Evolutionary conservation across 257 asterid species (phyloP), one percentile per base, ranked within the genome.

Genomic region (Phtheirospermum japonicum): DNA sequence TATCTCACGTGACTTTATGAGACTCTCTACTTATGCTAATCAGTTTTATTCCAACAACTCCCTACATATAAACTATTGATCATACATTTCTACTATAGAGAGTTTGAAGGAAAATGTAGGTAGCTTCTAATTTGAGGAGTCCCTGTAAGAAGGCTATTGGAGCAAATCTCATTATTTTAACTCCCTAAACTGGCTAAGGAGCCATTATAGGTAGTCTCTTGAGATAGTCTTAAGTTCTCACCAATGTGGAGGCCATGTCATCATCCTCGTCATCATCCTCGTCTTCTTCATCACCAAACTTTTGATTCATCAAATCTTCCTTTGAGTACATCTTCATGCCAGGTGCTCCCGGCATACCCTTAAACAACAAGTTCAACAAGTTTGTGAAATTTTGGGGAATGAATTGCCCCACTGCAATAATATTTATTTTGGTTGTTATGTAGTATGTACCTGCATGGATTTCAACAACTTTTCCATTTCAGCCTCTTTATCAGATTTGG

Each of bases 261-360:
- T 71, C 77, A 0, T 80, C 71, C 52, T 82, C 95, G 3, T 80
- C 94, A 14, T 84, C 90, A 5, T 85, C 95, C 0, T 81, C 90
- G 0, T 83, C 96, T 16, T 85, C 90, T 52, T 71, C 94, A 31
- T 67, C 79, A 36, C 96, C 97, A 36, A 85, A 79, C 9, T 82
- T 88, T 67, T 90, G 83, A 63, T 83, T 83, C 95, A 80, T 87
- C 75, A 90, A 78, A 61, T 90, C 97, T 69, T 90, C 97, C 69
- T 91, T 77, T 0, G 97, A 87, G 82, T 85, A 90, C 97, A 90
- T 90, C 81, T 90, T 83, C 97, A 90, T 90, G 57, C 86, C 77
- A 0, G 97, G 96, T 46, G 97, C 95, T 79, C 97, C 96, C 11
- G 97, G 97, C 83, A 87, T 83, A 61, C 88, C 95, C 97, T 42